phyloP scores from a whole-genome alignment of 352 stramenopile genomes.

The Globisporangium emineosum region DNA sequence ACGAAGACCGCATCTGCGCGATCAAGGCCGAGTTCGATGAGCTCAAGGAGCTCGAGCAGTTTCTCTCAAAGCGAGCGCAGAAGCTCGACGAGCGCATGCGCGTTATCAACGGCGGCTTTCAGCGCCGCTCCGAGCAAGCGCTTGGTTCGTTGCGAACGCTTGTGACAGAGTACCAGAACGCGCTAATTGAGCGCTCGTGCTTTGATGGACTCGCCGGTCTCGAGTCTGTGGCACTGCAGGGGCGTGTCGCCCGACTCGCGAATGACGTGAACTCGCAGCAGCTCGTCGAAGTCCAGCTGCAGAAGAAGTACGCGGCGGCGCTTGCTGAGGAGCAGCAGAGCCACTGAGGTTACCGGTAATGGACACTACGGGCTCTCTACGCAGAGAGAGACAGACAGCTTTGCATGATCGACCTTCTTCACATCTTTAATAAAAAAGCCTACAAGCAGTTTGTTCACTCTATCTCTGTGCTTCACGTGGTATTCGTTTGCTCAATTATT shows the following conservation, averaged over 20 bases:
- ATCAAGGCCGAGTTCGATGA: constrained; percentile 59
- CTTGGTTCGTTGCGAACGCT: constrained; percentile 32
- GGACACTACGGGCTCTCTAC: neutral
- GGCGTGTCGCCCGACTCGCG: constrained; percentile 60
- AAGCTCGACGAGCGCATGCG: constrained; percentile 72
- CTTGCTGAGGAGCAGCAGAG: constrained; percentile 28
- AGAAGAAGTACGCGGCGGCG: constrained; percentile 59
- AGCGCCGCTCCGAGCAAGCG: constrained; percentile 43
- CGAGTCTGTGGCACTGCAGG: constrained; percentile 53
- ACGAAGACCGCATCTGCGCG: constrained; percentile 45
- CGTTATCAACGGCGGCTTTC: constrained; percentile 62
- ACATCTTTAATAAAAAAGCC: constrained; percentile 3
- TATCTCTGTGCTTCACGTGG: neutral
- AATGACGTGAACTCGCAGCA: constrained; percentile 77
- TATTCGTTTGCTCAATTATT: neutral
- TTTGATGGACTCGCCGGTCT: constrained; percentile 60
- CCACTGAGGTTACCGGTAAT: neutral
- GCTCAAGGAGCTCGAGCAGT: constrained; percentile 60
- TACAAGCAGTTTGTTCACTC: neutral
- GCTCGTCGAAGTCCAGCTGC: constrained; percentile 68
- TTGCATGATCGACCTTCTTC: neutral
- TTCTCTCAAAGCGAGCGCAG: constrained; percentile 58
- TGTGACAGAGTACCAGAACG: constrained; percentile 45
- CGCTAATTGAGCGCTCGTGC: constrained; percentile 61
- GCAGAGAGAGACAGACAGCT: neutral